Base-by-base conservation (phyloP, 1,284 basidiomycete genomes). In the Mycena citricolor region DNA sequence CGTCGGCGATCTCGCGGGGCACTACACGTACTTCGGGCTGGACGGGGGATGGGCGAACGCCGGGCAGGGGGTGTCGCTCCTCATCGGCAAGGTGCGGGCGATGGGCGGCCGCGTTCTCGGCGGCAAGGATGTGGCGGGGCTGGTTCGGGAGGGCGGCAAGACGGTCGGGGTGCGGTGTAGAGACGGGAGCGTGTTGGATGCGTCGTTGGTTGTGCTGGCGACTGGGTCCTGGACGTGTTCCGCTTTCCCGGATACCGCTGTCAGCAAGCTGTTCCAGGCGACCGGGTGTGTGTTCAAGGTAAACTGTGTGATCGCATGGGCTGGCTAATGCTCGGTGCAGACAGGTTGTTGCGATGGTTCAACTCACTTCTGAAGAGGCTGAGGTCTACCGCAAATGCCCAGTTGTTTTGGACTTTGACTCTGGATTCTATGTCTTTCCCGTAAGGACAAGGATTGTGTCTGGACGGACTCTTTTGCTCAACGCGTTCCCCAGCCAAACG, bases 41-140 rank as follows among this genome's bases (percentile, higher is more conserved):
- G 81, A 88, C 28, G 82, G 86, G 1, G 94, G 94, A 3, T 97
- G 94, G 94, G 90, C 81, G 2, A 76, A 86, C 59, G 89, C 93
- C 2, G 73, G 77, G 2, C 77, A 83, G 54, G 90, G 86, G 2
- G 62, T 90, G 6, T 58, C 66, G 5, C 65, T 77, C 10, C 66
- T 90, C 46, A 76, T 86, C 40, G 61, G 67, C 26, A 76, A 74
- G 43, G 81, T 94, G 4, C 57, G 57, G 7, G 56, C 66, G 5
- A 68, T 83, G n/a, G 84, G 83, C 0, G 89, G 81, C 0, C 71
- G 66, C 17, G 66, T 94, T 17, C 36, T 83, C 4, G 57, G 73
- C 0, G 79, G 79, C 6, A 82, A 81, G 51, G 64, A 70, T 30
- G 86, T 85, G 3, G 13, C 22, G 8, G 43, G 49, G 21, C 20